Percentiles rank a stretch among this genome's conserved stretches.
These are phyloP conservation scores for Thermochaetoides dissita DNA, from an alignment of 2,329 filamentous ascomycete genomes.

Conservation along the genomic window DNA sequence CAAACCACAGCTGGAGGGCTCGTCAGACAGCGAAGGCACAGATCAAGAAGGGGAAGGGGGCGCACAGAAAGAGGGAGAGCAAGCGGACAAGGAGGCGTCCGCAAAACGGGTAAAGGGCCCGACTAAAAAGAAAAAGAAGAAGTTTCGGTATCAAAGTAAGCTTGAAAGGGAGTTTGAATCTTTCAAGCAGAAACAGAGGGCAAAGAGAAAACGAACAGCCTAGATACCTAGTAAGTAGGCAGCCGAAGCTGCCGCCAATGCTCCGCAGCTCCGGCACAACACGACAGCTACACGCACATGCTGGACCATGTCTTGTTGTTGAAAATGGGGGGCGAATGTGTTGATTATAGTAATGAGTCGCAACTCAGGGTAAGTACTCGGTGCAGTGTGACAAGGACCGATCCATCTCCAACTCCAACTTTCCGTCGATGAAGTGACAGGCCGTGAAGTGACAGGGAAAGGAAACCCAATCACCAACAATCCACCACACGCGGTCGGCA, in stretches of 20 bases:
- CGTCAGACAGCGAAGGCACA: slow-evolving; percentile 24
- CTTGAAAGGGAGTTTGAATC: slow-evolving; percentile 60
- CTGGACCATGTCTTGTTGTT: not conserved
- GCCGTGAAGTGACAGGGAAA: slow-evolving; percentile 1
- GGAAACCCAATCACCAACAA: slow-evolving; percentile 8
- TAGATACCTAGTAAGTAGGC: not conserved
- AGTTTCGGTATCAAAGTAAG: slow-evolving; percentile 88
- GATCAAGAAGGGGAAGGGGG: slow-evolving; percentile 21
- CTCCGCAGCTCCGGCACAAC: not conserved
- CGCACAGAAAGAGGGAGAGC: slow-evolving; percentile 20
- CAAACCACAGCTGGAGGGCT: slow-evolving; percentile 28
- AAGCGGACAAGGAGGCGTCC: slow-evolving; percentile 25
- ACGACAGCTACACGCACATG: too few species aligned
- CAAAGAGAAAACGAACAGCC: slow-evolving; percentile 35
- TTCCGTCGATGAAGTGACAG: slow-evolving; percentile 1
- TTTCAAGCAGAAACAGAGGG: slow-evolving; percentile 49
- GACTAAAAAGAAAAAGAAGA: slow-evolving; percentile 71
- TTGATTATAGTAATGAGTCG: slow-evolving; percentile 4
- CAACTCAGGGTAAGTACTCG: slow-evolving; percentile 9
- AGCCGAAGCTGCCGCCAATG: not conserved
- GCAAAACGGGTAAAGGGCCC: slow-evolving; percentile 26
- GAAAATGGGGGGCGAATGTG: slow-evolving; percentile 4
- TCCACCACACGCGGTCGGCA: not conserved
- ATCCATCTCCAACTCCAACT: slow-evolving; percentile 4
- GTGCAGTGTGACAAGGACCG: slow-evolving; percentile 4